A percentile compares a stretch with the other conserved stretches of the same genome.
Evolutionary conservation across 495 filamentous ascomycete species (phyloP).

Genomic region (Poronia punctata): DNA sequence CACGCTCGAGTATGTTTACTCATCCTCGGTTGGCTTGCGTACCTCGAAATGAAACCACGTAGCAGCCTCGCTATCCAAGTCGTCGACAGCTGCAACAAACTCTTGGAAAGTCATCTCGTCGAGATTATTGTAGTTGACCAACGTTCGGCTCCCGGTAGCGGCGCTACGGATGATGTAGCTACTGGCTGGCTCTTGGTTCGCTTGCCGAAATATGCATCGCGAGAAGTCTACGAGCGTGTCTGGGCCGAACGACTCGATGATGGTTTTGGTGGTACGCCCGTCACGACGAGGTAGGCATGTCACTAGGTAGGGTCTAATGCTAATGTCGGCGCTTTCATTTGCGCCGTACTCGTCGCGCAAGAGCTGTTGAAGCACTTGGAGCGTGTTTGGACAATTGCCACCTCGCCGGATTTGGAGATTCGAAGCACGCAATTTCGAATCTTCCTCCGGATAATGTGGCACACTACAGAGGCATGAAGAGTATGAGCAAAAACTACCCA

Average conservation of each 20-base stretch:
- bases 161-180: slow-evolving; percentile 64
- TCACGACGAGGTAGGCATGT: slow-evolving; percentile 29
- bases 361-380: slow-evolving; percentile 62
- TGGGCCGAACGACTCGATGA: slow-evolving; percentile 35
- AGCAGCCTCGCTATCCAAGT: slow-evolving; percentile 5
- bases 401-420: slow-evolving; percentile 53
- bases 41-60: slow-evolving; percentile 75
- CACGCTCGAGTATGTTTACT: background rate
- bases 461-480: slow-evolving; percentile 43
- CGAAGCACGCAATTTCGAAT: slow-evolving; percentile 64
- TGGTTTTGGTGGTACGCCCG: slow-evolving; percentile 28
- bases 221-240: slow-evolving; percentile 40
- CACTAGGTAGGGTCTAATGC: slow-evolving; percentile 31
- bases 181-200: slow-evolving; percentile 51
- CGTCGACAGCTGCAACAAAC: slow-evolving; percentile 9
- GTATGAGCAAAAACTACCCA: slow-evolving; percentile 6
- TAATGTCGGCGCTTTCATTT: slow-evolving; percentile 10
- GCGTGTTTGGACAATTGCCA: slow-evolving; percentile 64
- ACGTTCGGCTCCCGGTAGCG: slow-evolving; percentile 53
- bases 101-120: slow-evolving; percentile 10
- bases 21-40: slow-evolving; percentile 19
- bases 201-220: slow-evolving; percentile 53
- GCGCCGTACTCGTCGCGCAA: slow-evolving; percentile 18
- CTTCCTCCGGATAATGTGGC: slow-evolving; percentile 58
- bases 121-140: slow-evolving; percentile 59